Evolutionary conservation across 768 basidiomycete genomes (phyloP), one percentile per base, ranked within the genome.

Genomic region (Mycena floridula): DNA sequence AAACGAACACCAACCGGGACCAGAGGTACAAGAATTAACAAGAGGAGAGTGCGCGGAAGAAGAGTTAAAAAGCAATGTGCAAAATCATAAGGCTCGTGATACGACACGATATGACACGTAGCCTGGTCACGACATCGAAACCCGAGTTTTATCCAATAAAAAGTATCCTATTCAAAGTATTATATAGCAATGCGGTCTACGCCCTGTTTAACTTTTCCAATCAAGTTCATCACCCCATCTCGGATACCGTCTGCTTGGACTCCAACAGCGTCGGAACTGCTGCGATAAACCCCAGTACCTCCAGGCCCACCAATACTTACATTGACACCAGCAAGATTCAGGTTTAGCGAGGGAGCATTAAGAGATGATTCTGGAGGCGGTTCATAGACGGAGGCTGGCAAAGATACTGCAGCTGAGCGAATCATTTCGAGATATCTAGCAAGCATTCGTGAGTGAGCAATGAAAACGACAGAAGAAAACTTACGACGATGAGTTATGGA

Each of bases 401-500:
- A 85, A 42, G 65, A 71, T 39, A 67, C 62, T 15, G 82, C 82
- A 9, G 88, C 84, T 16, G 81, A 69, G 39, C 82, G 79, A 36
- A 96, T 67, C 92, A 96, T 95, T 53, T 90, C 85, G 32, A 97
- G 66, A 64, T 89, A 96, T 49, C 91, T 94, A 49, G 11, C 32
- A 27, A 24, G 18, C 18, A 22, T 25, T 54, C 23, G 56, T 40
- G 8, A 47, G 40, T 48, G 40, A 50, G 32, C 30, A 48, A 23
- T 20, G 12, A 18, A 30, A 25, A 23, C 23, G 39, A 22, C 24
- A 50, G 35, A 37, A 24, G 32, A 37, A 30, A 15, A 53, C 77
- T 28, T 64, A 95, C 92, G 84, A 88, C 21, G 83, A 82, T 4
- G 95, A 96, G 58, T 97, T 98, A 61, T 96, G 94, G 11, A 99